Evolutionary conservation across 78 protist species (phyloP), one percentile per base, ranked within the genome.

Genomic region (Mastigamoeba balamuthi): DNA sequence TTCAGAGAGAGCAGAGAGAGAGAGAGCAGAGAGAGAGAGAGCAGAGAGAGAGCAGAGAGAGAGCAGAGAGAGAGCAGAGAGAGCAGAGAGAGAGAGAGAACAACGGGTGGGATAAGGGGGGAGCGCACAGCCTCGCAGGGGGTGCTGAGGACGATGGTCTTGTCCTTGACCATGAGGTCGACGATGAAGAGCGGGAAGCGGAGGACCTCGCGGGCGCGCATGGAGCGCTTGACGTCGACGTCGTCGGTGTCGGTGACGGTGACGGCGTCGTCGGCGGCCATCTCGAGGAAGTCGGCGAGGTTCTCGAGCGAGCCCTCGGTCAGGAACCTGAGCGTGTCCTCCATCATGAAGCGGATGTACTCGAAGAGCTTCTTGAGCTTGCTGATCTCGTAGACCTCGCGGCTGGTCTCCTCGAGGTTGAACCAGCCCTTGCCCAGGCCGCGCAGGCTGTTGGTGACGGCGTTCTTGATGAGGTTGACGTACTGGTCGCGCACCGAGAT

Each of bases 351-450:
- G 27, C 58, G 70, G 70, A 87, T 79, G 66, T 63, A 65, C 67
- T 6, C 1, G 72, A 91, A 6, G 81, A 91, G 71, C 29, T 72
- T 69, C 75, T 75, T 43, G 38, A 91, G 83, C 84, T 91, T 91
- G 66, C 78, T 63, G 2, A 81, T 33, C 27, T 79, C 92, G 88
- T 91, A 91, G 39, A 84, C 87, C 28, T 77, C 87, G 36, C 40
- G 23, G 37, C 25, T 33, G n/a, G 4, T 58, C 64, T 91, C 95
- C 6, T 66, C 0, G 40, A 91, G 58, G 81, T 91, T 91, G 85
- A 84, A 88, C 95, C 95, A 91, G 30, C 95, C 95, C 67, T 91
- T 91, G 40, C 92, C 92, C 1, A 87, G 66, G 43, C 68, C 78
- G 36, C 38, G 58, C 29, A 86, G 25, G 28, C 40, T 6, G 66